Conservation (phyloP, 108 stramenopile species). For the Pseudonitzschia multiseries region DNA sequence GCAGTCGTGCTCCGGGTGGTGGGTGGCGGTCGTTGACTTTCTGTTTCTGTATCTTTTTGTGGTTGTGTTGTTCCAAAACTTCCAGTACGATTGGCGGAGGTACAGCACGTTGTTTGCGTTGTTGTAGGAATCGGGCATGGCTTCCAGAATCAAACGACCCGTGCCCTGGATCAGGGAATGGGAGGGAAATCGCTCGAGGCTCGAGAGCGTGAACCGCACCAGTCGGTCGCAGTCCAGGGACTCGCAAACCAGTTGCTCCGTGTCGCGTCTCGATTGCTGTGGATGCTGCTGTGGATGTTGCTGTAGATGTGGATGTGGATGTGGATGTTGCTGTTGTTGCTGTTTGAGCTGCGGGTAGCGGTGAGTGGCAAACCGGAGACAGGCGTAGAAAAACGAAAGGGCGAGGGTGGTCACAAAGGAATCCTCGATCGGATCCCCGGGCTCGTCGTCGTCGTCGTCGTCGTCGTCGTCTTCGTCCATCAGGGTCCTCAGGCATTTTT, state of each 20-base stretch:
- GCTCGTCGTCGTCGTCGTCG: no score
- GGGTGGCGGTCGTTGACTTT: no score
- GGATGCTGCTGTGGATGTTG: background rate
- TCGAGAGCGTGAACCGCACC: background rate
- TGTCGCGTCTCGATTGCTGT: background rate
- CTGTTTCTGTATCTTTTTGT: background rate
- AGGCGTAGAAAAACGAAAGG: constrained; percentile 10
- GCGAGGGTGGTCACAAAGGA: constrained; percentile 5
- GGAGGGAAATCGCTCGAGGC: background rate
- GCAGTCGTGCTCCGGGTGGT: background rate
- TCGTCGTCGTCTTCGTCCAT: background rate
- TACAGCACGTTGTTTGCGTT: no score
- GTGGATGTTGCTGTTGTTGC: background rate
- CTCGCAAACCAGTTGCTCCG: background rate
- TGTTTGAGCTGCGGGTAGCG: background rate
- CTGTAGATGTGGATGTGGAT: background rate
- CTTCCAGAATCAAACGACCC: background rate
- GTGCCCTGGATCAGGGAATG: constrained; percentile 1
- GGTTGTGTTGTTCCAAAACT: background rate
- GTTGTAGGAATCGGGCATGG: background rate
- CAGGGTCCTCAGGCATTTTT: background rate
- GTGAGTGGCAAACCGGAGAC: background rate
- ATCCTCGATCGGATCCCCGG: background rate
- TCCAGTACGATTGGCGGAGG: background rate
- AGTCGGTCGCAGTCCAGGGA: constrained; percentile 7